A percentile compares a stretch with the other conserved stretches of the same genome.
phyloP scores from a whole-genome alignment of 2,329 filamentous ascomycete species.

The Phialocephala sp. region DNA sequence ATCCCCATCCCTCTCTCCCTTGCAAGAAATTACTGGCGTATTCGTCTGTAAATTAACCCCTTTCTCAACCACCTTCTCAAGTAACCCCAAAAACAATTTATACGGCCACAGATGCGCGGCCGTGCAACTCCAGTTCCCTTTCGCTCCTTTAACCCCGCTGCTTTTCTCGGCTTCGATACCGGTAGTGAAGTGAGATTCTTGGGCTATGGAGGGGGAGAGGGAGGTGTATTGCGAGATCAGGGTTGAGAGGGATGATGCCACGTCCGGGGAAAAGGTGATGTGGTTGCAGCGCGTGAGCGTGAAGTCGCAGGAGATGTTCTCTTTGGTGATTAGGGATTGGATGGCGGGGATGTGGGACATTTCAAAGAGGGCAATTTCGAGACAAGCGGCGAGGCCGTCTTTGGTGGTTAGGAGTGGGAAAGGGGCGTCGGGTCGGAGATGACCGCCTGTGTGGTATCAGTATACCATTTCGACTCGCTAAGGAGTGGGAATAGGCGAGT shows the following conservation, averaged over 20 bases:
- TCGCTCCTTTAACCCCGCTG: background rate
- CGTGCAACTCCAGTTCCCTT: background rate
- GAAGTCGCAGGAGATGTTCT: conserved; percentile 50
- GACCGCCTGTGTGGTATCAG: background rate
- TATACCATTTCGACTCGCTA: conserved; percentile 36
- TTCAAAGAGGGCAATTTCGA: conserved; percentile 48
- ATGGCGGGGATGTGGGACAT: conserved; percentile 46
- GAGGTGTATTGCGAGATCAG: too few species aligned
- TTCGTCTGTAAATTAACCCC: conserved; percentile 58
- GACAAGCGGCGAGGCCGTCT: conserved; percentile 44
- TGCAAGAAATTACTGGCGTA: conserved; percentile 48
- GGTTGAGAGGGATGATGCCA: too few species aligned
- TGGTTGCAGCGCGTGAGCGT: too few species aligned
- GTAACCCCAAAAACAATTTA: conserved; percentile 60
- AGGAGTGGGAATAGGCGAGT: conserved; percentile 34
- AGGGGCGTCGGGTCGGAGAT: conserved; percentile 16
- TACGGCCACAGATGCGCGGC: conserved; percentile 56
- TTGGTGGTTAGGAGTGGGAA: conserved; percentile 38
- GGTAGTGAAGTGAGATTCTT: too few species aligned
- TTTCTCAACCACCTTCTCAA: conserved; percentile 50
- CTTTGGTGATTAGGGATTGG: conserved; percentile 46
- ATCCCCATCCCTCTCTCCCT: background rate
- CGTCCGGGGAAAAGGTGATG: too few species aligned
- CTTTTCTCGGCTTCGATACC: background rate
- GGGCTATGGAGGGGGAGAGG: too few species aligned